A percentile compares a stretch with the other conserved stretches of the same genome.
phyloP scores from a whole-genome alignment of 345 rosid species.

The Lagerstroemia speciosa region DNA sequence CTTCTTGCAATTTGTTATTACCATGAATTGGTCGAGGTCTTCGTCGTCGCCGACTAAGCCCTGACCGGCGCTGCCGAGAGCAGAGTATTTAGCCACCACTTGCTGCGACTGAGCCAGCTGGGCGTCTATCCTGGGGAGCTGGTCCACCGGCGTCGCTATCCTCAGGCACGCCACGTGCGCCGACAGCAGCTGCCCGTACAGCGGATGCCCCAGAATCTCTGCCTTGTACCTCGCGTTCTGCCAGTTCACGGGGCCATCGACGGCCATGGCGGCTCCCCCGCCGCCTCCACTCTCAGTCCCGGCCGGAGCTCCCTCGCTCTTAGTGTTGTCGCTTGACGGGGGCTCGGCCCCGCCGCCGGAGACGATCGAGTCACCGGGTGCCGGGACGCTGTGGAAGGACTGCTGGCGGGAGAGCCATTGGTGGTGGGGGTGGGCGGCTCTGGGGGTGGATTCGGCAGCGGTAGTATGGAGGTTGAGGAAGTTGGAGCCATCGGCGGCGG shows the following conservation, averaged over 20 bases:
- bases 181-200: constrained; percentile 83
- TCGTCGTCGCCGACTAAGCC: constrained; percentile 65
- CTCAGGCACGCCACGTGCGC: constrained; percentile 87
- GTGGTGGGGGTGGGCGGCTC: constrained; percentile 30
- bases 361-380: constrained; percentile 36
- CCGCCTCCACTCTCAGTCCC: constrained; percentile 29
- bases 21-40: constrained; percentile 99
- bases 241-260: constrained; percentile 41
- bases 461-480: constrained; percentile 61
- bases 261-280: constrained; percentile 1
- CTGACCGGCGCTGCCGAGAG: constrained; percentile 41
- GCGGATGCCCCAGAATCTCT: constrained; percentile 78
- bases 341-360: constrained; percentile 5
- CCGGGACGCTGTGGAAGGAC: constrained; percentile 44
- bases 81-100: constrained; percentile 82
- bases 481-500: constrained; percentile 29
- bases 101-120: constrained; percentile 96
- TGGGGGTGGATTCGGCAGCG: constrained; percentile 24
- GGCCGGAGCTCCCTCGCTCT: constrained; percentile 20
- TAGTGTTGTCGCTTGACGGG: constrained; percentile 7
- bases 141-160: constrained; percentile 95
- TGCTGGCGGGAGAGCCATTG: constrained; percentile 81
- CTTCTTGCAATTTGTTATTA: constrained; percentile 10
- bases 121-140: constrained; percentile 87
- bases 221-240: constrained; percentile 80